These are phyloP conservation scores for Pulveroboletus sp. DNA, from an alignment of 768 basidiomycete genomes.

Conservation along the genomic window DNA sequence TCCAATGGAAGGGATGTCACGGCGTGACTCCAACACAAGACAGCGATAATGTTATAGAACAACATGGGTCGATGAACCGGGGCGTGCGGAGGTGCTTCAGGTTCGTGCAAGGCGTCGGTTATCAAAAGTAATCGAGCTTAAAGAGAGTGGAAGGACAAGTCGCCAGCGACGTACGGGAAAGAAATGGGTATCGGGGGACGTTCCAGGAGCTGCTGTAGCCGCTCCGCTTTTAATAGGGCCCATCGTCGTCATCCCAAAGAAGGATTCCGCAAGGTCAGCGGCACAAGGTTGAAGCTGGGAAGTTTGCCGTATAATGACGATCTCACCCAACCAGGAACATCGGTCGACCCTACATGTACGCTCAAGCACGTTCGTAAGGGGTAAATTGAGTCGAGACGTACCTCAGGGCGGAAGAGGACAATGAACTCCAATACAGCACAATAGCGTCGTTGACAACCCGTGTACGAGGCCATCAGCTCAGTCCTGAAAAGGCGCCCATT, in stretches of 20 bases:
- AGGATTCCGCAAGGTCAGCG: background rate
- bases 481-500: too few species aligned
- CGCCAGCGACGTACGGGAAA: slow-evolving; percentile 16
- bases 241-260: slow-evolving; percentile 18
- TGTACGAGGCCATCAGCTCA: too few species aligned
- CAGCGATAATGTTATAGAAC: slow-evolving; percentile 3
- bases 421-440: background rate
- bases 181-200: slow-evolving; percentile 4
- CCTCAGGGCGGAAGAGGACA: slow-evolving; percentile 2
- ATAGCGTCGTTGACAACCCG: background rate
- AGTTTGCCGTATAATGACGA: background rate
- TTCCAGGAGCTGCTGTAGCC: background rate
- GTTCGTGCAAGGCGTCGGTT: background rate
- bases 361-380: background rate
- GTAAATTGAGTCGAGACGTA: background rate
- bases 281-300: background rate
- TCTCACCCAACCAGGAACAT: background rate
- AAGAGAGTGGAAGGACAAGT: background rate
- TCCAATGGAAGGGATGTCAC: slow-evolving; percentile 16
- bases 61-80: slow-evolving; percentile 18
- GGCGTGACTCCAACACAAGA: slow-evolving; percentile 7
- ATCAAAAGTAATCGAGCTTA: too few species aligned
- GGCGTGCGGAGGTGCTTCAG: background rate
- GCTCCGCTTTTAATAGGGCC: background rate
- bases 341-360: background rate